phyloP scores from a whole-genome alignment of 208 protist genomes.

The Leishmania gerbilli region DNA sequence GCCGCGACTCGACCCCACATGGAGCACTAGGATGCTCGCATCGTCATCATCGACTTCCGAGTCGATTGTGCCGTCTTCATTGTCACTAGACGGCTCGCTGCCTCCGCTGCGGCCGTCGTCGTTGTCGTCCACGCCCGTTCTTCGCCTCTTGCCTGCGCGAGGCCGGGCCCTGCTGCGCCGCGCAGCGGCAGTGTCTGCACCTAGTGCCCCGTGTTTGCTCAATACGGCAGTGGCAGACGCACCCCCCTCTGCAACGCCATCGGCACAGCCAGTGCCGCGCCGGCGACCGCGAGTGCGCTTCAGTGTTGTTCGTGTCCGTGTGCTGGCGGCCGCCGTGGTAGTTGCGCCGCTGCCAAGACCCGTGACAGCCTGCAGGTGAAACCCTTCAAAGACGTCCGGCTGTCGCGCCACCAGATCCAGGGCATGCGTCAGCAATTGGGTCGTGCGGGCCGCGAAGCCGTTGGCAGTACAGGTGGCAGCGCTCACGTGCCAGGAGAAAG shows the following conservation, averaged over 20 bases:
- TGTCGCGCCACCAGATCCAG: constrained; percentile 23
- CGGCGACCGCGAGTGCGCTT: neutral
- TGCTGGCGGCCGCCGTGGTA: neutral
- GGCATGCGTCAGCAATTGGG: constrained; percentile 18
- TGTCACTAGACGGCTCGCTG: neutral
- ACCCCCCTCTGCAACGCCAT: neutral
- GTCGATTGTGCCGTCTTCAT: neutral
- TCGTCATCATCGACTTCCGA: neutral
- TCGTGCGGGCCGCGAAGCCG: constrained; percentile 5
- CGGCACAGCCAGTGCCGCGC: neutral
- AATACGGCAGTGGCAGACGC: neutral
- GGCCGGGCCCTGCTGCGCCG: neutral
- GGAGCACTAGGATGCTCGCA: constrained; percentile 1
- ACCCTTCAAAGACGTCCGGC: constrained; percentile 14
- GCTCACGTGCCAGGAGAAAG: constrained; percentile 23
- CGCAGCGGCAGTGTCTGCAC: neutral
- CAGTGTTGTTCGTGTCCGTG: neutral
- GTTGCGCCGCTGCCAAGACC: neutral
- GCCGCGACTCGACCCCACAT: constrained; percentile 1
- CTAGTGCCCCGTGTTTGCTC: neutral
- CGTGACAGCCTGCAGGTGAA: constrained; percentile 8
- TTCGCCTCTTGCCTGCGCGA: constrained; percentile 6
- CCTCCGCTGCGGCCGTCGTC: neutral
- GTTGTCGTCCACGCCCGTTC: neutral
- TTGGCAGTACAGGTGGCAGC: neutral